Base-by-base conservation (phyloP, 2,329 filamentous ascomycete genomes). In the Rugonectria rugulosa region DNA sequence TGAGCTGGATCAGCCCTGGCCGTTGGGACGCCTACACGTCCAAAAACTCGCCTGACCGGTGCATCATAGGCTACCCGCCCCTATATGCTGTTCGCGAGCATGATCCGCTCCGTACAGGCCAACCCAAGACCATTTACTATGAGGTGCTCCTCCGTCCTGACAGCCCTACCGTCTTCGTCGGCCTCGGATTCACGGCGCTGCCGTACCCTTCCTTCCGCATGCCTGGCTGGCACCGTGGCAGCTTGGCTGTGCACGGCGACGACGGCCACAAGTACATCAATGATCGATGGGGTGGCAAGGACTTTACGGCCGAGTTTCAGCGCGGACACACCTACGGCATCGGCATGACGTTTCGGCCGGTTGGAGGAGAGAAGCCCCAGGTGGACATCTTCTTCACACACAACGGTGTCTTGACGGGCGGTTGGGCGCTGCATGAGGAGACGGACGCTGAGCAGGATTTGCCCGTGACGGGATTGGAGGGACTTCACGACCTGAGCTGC, bases 151-250 rank as follows among this genome's bases (percentile, higher is more conserved):
- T 91, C 26, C 73, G 76, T 3, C 65, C 70, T 15, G 74, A 81
- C 50, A 78, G 78, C 19, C 63, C 64, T 4, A 79, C 82, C 53
- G 73, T 81, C 46, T 75, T 73, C 32, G 75, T 93, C 1, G 88
- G 86, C 0, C 69, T 94, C 9, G 91, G 91, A 9, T 92, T 87
- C 70, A 76, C 83, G 0, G 90, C 89, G 2, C 83, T 88, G 42
- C 91, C 91, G 7, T 94, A 92, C 68, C 91, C 91, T 6, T 79
- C 82, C 0, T 94, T 91, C 77, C 83, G 91, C 7, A 81, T 93
- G 56, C 91, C 91, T 0, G 91, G 91, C 2, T 94, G 90, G 91
- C 88, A 95, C 69, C 82, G 90, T 27, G 90, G 84, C 15, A 88
- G 85, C 60, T 68, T 93, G 12, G 91, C 81, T 2, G 85, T 94